Percentiles rank a stretch among this genome's conserved stretches.
These are phyloP conservation scores for Glonium stellatum DNA, from an alignment of 495 filamentous ascomycete species.

Conservation along the genomic window DNA sequence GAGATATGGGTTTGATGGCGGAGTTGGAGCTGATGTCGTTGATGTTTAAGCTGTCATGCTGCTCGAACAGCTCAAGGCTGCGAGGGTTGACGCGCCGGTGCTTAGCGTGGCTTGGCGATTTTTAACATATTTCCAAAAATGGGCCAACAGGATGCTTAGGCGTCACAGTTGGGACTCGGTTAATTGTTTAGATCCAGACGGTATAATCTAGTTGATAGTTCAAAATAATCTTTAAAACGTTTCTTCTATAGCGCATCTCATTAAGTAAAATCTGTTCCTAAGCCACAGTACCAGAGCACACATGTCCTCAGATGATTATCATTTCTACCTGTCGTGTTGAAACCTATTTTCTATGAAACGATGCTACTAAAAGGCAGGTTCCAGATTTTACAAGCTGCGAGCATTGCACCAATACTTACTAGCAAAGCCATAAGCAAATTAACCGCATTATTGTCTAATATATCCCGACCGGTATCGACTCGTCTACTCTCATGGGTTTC, in stretches of 20 bases:
- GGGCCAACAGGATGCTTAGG: too few species aligned
- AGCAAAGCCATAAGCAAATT: conserved; percentile 79
- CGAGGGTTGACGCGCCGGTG: conserved; percentile 12
- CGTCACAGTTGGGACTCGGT: too few species aligned
- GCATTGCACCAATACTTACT: conserved; percentile 79
- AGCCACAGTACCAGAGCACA: too few species aligned
- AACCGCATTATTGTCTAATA: conserved; percentile 89
- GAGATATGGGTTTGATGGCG: not conserved
- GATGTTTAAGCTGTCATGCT: conserved; percentile 5
- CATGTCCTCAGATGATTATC: too few species aligned
- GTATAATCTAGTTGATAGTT: not conserved
- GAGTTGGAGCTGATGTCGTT: conserved; percentile 4
- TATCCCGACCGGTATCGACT: conserved; percentile 63
- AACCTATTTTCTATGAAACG: not conserved
- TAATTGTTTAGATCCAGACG: not conserved
- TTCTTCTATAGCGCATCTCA: not conserved
- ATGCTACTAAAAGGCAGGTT: conserved; percentile 18
- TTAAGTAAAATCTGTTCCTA: too few species aligned
- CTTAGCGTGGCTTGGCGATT: conserved; percentile 15
- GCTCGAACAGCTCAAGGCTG: conserved; percentile 12
- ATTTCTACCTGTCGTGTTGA: too few species aligned
- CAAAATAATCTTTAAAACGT: not conserved
- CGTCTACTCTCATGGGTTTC: conserved; percentile 57
- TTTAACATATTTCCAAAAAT: too few species aligned
- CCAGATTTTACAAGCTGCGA: conserved; percentile 30